These are phyloP conservation scores for Lumnitzera racemosa DNA, from an alignment of 345 rosid species.

Conservation along the genomic window DNA sequence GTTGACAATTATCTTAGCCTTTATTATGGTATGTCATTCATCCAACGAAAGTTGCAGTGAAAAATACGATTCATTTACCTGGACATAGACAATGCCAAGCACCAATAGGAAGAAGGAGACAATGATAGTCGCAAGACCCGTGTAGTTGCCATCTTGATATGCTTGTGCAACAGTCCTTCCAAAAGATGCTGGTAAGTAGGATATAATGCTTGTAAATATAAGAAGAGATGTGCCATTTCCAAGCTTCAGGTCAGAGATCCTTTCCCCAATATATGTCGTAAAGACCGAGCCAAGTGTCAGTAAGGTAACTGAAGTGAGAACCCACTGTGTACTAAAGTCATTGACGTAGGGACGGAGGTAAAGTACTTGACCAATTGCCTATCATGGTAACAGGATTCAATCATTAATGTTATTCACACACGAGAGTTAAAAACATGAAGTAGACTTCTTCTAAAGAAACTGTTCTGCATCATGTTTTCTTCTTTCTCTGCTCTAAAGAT, in stretches of 20 bases:
- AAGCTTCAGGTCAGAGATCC: constrained; percentile 86
- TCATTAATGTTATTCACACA: background rate
- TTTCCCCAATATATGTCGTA: constrained; percentile 82
- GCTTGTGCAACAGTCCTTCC: constrained; percentile 83
- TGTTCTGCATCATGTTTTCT: too few species aligned
- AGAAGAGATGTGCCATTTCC: constrained; percentile 95
- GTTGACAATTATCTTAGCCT: constrained; percentile 16
- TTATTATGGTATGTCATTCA: constrained; percentile 12
- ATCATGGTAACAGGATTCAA: constrained; percentile 9
- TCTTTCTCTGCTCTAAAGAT: too few species aligned
- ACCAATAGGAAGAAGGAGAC: constrained; percentile 74
- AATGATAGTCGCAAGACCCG: constrained; percentile 64
- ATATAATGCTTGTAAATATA: constrained; percentile 91
- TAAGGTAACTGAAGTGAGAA: constrained; percentile 64
- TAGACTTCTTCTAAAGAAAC: too few species aligned
- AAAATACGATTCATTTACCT: constrained; percentile 43
- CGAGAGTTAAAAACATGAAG: background rate
- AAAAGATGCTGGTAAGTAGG: constrained; percentile 94
- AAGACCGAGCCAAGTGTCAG: constrained; percentile 84
- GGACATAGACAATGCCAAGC: constrained; percentile 91
- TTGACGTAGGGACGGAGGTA: constrained; percentile 85
- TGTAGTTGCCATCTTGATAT: constrained; percentile 82
- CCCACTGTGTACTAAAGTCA: constrained; percentile 88
- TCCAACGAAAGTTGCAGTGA: constrained; percentile 4
- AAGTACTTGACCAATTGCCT: constrained; percentile 92